phyloP scores from a whole-genome alignment of 1,284 basidiomycete genomes.

The Schizopora paradoxa region DNA sequence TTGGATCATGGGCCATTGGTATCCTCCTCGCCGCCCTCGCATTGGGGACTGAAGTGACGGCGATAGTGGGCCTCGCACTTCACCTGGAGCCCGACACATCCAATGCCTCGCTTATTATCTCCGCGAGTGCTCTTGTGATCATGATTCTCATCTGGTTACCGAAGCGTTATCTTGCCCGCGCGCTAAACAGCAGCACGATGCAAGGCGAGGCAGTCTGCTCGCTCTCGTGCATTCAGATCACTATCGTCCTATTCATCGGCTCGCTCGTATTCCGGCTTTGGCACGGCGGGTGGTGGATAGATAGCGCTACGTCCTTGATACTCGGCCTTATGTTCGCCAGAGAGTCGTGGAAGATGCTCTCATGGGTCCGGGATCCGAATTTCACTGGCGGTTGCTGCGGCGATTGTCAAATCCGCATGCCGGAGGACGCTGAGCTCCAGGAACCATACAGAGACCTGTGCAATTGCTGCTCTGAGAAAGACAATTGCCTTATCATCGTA shows the following conservation, averaged over 20 bases:
- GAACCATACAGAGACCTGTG: constrained; percentile 26
- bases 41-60: constrained; percentile 32
- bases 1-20: constrained; percentile 33
- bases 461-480: constrained; percentile 27
- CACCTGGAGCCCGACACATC: constrained; percentile 35
- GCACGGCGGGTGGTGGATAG: constrained; percentile 44
- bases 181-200: constrained; percentile 36
- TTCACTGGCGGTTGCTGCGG: constrained; percentile 39
- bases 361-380: constrained; percentile 31
- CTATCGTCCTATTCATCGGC: constrained; percentile 31
- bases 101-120: constrained; percentile 37
- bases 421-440: constrained; percentile 17
- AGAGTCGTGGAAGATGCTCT: constrained; percentile 37
- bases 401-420: constrained; percentile 7
- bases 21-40: constrained; percentile 32
- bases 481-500: too few relatives aligned
- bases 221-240: constrained; percentile 31
- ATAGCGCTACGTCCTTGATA: constrained; percentile 36
- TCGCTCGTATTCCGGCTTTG: constrained; percentile 34
- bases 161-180: constrained; percentile 39
- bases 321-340: constrained; percentile 38
- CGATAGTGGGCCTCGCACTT: constrained; percentile 31
- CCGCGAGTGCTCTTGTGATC: constrained; percentile 34
- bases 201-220: constrained; percentile 17
- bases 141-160: constrained; percentile 38